A percentile compares a stretch with the other conserved stretches of the same genome.
Evolutionary conservation across 176 grass and related monocot species (phyloP).

Genomic region (Oryza longistaminata): DNA sequence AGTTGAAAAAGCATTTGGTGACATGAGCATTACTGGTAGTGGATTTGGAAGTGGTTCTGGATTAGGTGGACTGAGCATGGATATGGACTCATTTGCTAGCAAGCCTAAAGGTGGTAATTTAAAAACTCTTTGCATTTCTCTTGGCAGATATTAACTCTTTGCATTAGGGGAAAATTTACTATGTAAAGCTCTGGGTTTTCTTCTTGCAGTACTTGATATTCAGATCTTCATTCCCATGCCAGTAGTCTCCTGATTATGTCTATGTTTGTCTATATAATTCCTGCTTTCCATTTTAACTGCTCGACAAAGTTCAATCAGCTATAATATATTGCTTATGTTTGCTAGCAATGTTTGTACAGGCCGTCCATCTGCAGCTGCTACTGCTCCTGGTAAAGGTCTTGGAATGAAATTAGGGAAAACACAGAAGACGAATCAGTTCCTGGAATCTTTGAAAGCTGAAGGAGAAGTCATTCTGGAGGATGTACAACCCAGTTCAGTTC

Average conservation of each 20-base stretch:
- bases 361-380: slow-evolving; percentile 54
- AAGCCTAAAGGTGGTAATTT: slow-evolving; percentile 62
- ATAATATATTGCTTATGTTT: not conserved
- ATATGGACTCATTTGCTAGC: slow-evolving; percentile 60
- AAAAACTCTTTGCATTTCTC: not conserved
- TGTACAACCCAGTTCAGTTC: slow-evolving; percentile 54
- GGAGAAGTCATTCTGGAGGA: slow-evolving; percentile 89
- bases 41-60: slow-evolving; percentile 76
- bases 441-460: slow-evolving; percentile 87
- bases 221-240: slow-evolving; percentile 5
- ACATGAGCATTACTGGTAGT: slow-evolving; percentile 68
- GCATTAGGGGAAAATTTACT: not conserved
- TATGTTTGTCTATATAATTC: not conserved
- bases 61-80: slow-evolving; percentile 59
- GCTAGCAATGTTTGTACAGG: slow-evolving; percentile 27
- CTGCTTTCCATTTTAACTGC: slow-evolving; percentile 6
- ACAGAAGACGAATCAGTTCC: slow-evolving; percentile 81
- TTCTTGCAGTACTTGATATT: not conserved
- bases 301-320: not conserved
- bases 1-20: slow-evolving; percentile 60
- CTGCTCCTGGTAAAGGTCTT: slow-evolving; percentile 71
- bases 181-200: not conserved
- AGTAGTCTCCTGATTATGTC: not conserved
- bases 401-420: slow-evolving; percentile 87
- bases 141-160: not conserved